A percentile compares a stretch with the other conserved stretches of the same genome.
Conservation (phyloP, 1,284 basidiomycete genomes). For the Hypsizygus ulmarius region DNA sequence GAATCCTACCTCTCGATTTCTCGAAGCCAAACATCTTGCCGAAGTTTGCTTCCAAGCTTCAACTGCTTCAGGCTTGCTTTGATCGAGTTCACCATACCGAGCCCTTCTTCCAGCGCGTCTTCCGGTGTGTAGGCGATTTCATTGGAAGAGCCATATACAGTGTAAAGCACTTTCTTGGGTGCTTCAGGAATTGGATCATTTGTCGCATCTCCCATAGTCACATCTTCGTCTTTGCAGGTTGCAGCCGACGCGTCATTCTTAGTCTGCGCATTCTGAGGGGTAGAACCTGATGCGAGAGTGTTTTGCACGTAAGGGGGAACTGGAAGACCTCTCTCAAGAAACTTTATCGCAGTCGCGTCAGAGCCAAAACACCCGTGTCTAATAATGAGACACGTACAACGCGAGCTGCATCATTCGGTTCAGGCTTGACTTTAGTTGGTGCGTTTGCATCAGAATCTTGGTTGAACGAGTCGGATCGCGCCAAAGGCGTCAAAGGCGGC, state of each 20-base stretch:
- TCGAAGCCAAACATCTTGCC: conserved; percentile 58
- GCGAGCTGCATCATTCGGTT: conserved; percentile 29
- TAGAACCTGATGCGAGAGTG: neutral
- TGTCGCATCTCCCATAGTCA: conserved; percentile 13
- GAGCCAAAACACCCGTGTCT: conserved; percentile 11
- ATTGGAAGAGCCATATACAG: conserved; percentile 27
- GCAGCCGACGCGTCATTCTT: neutral
- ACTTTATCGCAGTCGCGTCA: conserved; percentile 13
- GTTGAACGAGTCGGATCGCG: conserved; percentile 20
- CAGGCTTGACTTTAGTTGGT: conserved; percentile 28
- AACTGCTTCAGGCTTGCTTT: conserved; percentile 43
- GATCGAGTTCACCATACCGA: conserved; percentile 51
- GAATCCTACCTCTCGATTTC: conserved; percentile 47
- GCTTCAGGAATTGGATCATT: conserved; percentile 5
- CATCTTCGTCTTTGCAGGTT: conserved; percentile 9
- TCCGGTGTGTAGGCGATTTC: conserved; percentile 53
- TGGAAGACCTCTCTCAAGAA: conserved; percentile 26
- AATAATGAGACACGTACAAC: conserved; percentile 25
- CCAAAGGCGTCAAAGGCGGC: conserved; percentile 25
- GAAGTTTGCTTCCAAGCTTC: conserved; percentile 51
- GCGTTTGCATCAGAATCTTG: conserved; percentile 12
- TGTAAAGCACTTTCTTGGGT: conserved; percentile 23
- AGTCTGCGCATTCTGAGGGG: neutral
- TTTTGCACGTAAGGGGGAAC: conserved; percentile 20
- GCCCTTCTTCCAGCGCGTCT: conserved; percentile 46